These are phyloP conservation scores for Millerozyma acaciae DNA, from an alignment of 805 yeast species.

Conservation along the genomic window DNA sequence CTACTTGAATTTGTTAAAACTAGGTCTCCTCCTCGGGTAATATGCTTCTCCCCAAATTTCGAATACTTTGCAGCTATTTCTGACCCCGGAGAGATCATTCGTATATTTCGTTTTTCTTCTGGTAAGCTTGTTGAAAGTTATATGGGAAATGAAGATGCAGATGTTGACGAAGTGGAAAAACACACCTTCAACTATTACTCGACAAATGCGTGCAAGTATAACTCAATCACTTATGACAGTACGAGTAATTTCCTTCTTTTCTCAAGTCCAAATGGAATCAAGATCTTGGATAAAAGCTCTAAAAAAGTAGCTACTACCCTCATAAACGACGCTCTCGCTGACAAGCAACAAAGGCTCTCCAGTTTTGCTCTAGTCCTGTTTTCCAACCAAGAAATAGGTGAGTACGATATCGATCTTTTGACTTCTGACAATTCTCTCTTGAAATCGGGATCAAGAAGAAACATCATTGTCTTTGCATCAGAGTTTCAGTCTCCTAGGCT, in stretches of 20 bases:
- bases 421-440: conserved; percentile 16
- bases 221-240: not conserved
- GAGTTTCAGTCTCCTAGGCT: conserved; percentile 10
- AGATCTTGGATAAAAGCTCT: not conserved
- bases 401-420: conserved; percentile 11
- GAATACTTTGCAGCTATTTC: conserved; percentile 25
- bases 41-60: conserved; percentile 21
- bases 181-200: too few species aligned
- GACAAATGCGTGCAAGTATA: too few species aligned
- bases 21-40: conserved; percentile 18
- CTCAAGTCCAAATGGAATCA: not conserved
- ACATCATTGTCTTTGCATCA: conserved; percentile 12
- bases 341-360: not conserved
- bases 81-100: conserved; percentile 25
- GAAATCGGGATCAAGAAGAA: conserved; percentile 10
- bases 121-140: conserved; percentile 23
- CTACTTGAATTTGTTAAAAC: conserved; percentile 27
- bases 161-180: not conserved
- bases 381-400: not conserved
- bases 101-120: conserved; percentile 27
- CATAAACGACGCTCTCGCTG: not conserved
- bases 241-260: not conserved
- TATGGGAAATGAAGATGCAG: not conserved
- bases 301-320: too few species aligned
- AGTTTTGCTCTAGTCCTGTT: not conserved